Percentiles rank a stretch among this genome's conserved stretches.
phyloP scores from a whole-genome alignment of 352 stramenopile genomes.

The Globisporangium nodosum region DNA sequence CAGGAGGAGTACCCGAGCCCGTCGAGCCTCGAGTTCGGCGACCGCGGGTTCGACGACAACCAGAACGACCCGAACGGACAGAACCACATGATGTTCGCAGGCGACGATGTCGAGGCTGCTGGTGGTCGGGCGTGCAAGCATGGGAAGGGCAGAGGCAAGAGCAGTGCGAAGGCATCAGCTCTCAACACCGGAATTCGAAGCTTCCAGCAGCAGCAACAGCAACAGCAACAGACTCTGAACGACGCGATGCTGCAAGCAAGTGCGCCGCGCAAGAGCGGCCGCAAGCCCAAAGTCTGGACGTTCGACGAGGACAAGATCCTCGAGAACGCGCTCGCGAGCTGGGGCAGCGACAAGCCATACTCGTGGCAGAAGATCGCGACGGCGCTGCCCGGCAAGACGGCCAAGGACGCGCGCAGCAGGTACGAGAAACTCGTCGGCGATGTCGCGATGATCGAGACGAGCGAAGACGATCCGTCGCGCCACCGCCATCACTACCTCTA shows the following conservation, averaged over 20 bases:
- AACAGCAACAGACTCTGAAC: constrained; percentile 4
- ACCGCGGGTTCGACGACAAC: constrained; percentile 10
- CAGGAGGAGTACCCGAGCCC: constrained; percentile 22
- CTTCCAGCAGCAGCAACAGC: not conserved
- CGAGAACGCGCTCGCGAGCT: constrained; percentile 63
- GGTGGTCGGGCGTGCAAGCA: constrained; percentile 3
- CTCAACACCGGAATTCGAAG: not conserved
- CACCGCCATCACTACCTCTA: not conserved
- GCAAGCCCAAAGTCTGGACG: constrained; percentile 57
- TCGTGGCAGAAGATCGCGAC: constrained; percentile 77
- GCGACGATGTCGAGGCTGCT: not conserved
- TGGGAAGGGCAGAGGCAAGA: constrained; percentile 4
- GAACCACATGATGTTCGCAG: constrained; percentile 14
- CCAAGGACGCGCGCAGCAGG: constrained; percentile 58
- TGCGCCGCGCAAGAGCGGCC: constrained; percentile 11
- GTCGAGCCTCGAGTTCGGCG: not conserved
- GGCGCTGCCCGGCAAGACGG: constrained; percentile 59
- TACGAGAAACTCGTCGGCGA: constrained; percentile 81
- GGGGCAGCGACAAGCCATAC: constrained; percentile 52
- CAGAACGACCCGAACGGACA: constrained; percentile 32
- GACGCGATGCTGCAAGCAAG: not conserved
- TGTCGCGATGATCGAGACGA: constrained; percentile 56
- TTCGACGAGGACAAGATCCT: constrained; percentile 83
- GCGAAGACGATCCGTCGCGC: constrained; percentile 1
- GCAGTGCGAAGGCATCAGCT: not conserved